These are phyloP conservation scores for Microascus cirrosus DNA, from an alignment of 2,329 filamentous ascomycete species.

Conservation along the genomic window DNA sequence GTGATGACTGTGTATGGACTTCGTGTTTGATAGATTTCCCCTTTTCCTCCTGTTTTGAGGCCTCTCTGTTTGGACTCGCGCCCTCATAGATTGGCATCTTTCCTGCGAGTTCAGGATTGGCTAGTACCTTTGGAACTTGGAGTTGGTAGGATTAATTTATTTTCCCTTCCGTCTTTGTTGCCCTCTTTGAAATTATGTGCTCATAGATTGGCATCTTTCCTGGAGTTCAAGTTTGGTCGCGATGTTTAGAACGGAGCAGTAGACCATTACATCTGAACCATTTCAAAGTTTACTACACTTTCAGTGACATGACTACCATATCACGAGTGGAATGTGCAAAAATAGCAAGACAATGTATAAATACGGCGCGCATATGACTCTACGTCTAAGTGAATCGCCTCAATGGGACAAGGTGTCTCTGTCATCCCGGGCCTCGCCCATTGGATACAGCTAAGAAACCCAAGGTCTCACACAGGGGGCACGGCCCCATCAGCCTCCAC, in stretches of 20 bases:
- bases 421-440: not conserved
- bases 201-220: not conserved
- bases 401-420: not conserved
- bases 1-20: too few species aligned
- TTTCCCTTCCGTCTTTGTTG: too few species aligned
- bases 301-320: too few species aligned
- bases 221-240: not conserved
- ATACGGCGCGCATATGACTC: not conserved
- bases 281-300: too few species aligned
- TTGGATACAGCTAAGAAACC: not conserved
- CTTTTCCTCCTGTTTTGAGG: not conserved
- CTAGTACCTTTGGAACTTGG: too few species aligned
- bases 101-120: too few species aligned
- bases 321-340: not conserved
- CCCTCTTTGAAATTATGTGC: too few species aligned
- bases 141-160: too few species aligned
- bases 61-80: not conserved
- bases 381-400: not conserved
- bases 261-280: too few species aligned
- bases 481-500: not conserved
- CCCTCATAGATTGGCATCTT: not conserved
- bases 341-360: not conserved
- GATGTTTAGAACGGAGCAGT: not conserved
- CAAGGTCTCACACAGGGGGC: not conserved
- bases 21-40: not conserved